Evolutionary conservation across 345 rosid genomes (phyloP).

Genomic region (Bretschneidera sinensis): DNA sequence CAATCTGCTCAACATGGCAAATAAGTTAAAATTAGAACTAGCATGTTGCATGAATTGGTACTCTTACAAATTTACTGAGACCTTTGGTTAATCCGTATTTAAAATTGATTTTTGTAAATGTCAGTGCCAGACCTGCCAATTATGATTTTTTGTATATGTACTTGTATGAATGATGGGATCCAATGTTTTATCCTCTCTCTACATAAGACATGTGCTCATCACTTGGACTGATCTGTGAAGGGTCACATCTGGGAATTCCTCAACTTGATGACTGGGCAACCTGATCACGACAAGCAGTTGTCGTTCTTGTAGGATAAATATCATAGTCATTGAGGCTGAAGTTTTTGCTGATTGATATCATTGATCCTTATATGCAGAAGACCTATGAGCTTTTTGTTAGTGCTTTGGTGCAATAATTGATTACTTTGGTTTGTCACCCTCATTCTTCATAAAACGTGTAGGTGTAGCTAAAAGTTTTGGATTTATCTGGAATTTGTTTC

Average conservation of each 20-base stretch:
- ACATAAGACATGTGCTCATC: conserved; percentile 9
- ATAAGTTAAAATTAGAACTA: not conserved
- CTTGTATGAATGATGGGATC: conserved; percentile 6
- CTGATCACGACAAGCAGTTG: no score
- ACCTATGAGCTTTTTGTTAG: not conserved
- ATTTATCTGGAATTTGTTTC: not conserved
- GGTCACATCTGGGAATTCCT: conserved; percentile 11
- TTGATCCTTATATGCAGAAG: not conserved
- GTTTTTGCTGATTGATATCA: not conserved
- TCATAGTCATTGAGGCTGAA: not conserved
- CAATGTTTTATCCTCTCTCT: conserved; percentile 8
- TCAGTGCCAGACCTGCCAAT: no score
- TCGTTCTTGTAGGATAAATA: not conserved
- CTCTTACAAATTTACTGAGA: not conserved
- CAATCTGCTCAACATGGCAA: not conserved
- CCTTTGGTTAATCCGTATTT: no score
- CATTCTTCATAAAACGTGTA: no score
- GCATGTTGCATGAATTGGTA: conserved; percentile 4
- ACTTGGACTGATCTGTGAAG: not conserved
- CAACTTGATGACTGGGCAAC: conserved; percentile 6
- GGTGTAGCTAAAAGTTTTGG: not conserved
- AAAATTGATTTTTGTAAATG: no score
- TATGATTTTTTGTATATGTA: no score
- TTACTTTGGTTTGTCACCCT: no score
- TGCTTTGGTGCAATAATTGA: not conserved